Evolutionary conservation across 306 rosid genomes (phyloP).

Genomic region (Crataegus laevigata): DNA sequence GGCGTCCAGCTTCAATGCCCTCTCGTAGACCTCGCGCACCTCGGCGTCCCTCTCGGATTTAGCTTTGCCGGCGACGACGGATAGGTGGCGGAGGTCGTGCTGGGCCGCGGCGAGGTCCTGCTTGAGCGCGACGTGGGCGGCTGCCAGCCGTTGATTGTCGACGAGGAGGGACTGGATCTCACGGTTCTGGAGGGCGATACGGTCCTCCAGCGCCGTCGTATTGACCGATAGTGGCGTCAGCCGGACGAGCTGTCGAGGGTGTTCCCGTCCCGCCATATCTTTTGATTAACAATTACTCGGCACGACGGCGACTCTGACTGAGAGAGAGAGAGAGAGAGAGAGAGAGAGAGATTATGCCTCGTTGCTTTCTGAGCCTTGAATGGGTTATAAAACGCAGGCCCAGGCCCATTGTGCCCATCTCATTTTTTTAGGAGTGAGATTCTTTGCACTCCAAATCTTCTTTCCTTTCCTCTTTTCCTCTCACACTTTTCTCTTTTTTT

Average conservation of each 20-base stretch:
- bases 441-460: no score
- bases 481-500: no score
- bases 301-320: not conserved
- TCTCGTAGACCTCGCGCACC: constrained; percentile 65
- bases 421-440: no score
- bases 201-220: constrained; percentile 52
- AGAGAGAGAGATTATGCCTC: not conserved
- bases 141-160: constrained; percentile 81
- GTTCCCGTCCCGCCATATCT: constrained; percentile 14
- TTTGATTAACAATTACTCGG: not conserved
- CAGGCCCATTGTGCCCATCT: no score
- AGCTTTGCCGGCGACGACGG: constrained; percentile 39
- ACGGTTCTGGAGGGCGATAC: constrained; percentile 45
- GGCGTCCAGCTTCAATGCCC: constrained; percentile 59
- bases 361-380: no score
- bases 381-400: no score
- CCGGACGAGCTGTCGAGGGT: constrained; percentile 24
- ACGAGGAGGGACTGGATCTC: constrained; percentile 68
- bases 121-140: constrained; percentile 78
- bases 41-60: constrained; percentile 64
- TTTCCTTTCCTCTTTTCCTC: no score
- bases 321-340: not conserved
- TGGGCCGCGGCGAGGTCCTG: constrained; percentile 62
- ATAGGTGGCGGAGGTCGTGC: constrained; percentile 48
- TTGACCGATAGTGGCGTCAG: constrained; percentile 11